Evolutionary conservation across 345 rosid species (phyloP), one percentile per base, ranked within the genome.

Genomic region (Laguncularia racemosa): DNA sequence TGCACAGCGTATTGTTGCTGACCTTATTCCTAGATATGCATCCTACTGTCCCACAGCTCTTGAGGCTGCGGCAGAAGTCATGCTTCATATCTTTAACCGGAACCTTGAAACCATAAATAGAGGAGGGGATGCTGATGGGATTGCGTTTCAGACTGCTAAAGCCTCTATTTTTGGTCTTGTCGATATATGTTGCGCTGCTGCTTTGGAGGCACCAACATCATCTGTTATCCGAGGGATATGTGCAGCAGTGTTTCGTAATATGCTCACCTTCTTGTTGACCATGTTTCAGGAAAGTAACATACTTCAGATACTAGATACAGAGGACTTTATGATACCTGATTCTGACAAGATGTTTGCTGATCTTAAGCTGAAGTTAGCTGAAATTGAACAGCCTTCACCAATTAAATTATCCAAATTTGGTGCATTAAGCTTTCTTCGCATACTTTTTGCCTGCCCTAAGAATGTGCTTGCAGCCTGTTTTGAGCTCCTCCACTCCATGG

Each of bases 11-110:
- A 74, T 93, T 62, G 78, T 82, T 38, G 86, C 96, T 58, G 97
- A 89, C 76, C 77, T 93, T 50, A 65, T 93, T 75, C 99, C 99
- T 50, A 81, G 92, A 53, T 89, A 89, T 74, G 95, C 82, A 45
- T 76, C 81, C 4, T 73, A 80, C 74, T 85, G 95, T 68, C 95
- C 95, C 43, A 76, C 82, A 67, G 86, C 97, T 51, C 80, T 87
- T 28, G 85, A 82, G 67, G 84, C 88, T 62, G 89, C 97, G 17
- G 66, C 85, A 38, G 72, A 82, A 76, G 87, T 71, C 68, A 74
- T 85, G 48, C 72, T 87, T 38, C 67, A 70, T 62, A 72, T 85
- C 81, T 82, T 85, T 77, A 79, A 82, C 64, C 69, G 73, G 59
- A 82, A 78, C 68, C 45, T 76, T 75, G 81, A 68, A 62, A 71